Evolutionary conservation across 2,329 filamentous ascomycete genomes (phyloP).

Genomic region (Xylaria sp.): DNA sequence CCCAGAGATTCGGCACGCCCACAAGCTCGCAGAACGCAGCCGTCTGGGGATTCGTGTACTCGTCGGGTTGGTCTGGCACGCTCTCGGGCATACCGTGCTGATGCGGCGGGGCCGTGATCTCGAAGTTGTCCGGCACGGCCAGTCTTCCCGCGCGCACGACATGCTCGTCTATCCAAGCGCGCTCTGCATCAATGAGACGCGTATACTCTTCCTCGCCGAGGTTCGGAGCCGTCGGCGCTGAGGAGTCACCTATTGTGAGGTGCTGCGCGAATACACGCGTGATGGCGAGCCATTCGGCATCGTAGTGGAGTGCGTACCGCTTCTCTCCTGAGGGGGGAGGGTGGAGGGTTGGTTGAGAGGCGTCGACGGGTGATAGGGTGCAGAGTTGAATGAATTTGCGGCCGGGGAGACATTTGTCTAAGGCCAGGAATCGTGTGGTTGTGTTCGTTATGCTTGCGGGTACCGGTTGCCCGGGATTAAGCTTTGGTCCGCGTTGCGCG

Average conservation of each 20-base stretch:
- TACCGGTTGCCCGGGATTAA: constrained; percentile 68
- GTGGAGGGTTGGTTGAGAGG: constrained; percentile 41
- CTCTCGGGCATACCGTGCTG: constrained; percentile 64
- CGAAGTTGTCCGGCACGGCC: constrained; percentile 81
- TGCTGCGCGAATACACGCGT: constrained; percentile 79
- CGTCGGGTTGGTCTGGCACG: constrained; percentile 72
- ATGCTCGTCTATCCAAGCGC: constrained; percentile 83
- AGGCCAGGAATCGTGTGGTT: constrained; percentile 82
- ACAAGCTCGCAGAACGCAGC: constrained; percentile 81
- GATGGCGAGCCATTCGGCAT: constrained; percentile 95
- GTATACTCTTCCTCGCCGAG: constrained; percentile 75
- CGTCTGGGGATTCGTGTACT: constrained; percentile 91
- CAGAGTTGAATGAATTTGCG: constrained; percentile 85
- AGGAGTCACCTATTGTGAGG: constrained; percentile 70
- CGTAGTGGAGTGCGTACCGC: constrained; percentile 77
- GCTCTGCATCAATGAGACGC: constrained; percentile 73
- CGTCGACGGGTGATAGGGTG: constrained; percentile 64
- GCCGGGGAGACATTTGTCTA: constrained; percentile 88
- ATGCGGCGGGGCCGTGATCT: constrained; percentile 77
- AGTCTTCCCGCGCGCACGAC: constrained; percentile 71
- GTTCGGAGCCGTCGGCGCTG: constrained; percentile 65
- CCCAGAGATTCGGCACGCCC: constrained; percentile 79
- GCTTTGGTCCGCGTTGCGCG: constrained; percentile 48
- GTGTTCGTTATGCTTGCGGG: constrained; percentile 81
- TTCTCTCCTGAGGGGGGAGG: constrained; percentile 43